These are phyloP conservation scores for Podospora australis DNA, from an alignment of 495 filamentous ascomycete genomes.

Conservation along the genomic window DNA sequence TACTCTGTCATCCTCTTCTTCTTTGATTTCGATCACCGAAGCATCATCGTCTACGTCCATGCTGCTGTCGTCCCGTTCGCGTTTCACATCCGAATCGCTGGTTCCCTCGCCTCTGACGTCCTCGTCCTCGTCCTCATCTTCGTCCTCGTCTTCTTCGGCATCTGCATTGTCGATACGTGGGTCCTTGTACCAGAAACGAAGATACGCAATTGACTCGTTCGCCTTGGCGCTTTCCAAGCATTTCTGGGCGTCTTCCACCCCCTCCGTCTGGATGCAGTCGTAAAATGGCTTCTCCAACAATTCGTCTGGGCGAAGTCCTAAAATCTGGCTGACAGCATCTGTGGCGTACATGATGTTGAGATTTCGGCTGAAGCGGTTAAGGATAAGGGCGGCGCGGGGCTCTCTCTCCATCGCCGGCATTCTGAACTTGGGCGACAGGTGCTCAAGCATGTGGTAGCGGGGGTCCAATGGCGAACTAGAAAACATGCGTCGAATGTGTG, in stretches of 20 bases:
- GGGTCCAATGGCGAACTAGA: slow-evolving; percentile 77
- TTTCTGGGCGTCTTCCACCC: slow-evolving; percentile 64
- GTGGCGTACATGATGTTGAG: slow-evolving; percentile 85
- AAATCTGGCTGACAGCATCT: slow-evolving; percentile 60
- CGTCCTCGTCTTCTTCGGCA: slow-evolving; percentile 30
- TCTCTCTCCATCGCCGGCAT: slow-evolving; percentile 62
- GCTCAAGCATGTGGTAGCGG: slow-evolving; percentile 84
- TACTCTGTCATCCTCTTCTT: not conserved
- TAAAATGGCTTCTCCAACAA: slow-evolving; percentile 71
- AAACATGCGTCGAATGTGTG: slow-evolving; percentile 70
- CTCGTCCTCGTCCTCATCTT: slow-evolving; percentile 18
- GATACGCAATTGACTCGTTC: slow-evolving; percentile 90
- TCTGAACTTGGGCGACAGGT: slow-evolving; percentile 75
- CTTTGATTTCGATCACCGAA: not conserved
- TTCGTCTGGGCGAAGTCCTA: slow-evolving; percentile 61
- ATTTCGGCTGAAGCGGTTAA: slow-evolving; percentile 81
- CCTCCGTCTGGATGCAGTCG: slow-evolving; percentile 72
- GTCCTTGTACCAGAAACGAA: slow-evolving; percentile 84
- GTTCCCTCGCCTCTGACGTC: not conserved
- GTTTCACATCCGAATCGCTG: slow-evolving; percentile 23
- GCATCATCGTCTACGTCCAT: slow-evolving; percentile 33
- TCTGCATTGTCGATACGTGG: slow-evolving; percentile 44
- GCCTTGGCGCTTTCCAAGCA: slow-evolving; percentile 80
- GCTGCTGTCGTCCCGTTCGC: slow-evolving; percentile 1
- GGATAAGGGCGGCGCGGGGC: slow-evolving; percentile 75